Conservation (phyloP, 2,329 filamentous ascomycete species). For the Camillea tinctor region DNA sequence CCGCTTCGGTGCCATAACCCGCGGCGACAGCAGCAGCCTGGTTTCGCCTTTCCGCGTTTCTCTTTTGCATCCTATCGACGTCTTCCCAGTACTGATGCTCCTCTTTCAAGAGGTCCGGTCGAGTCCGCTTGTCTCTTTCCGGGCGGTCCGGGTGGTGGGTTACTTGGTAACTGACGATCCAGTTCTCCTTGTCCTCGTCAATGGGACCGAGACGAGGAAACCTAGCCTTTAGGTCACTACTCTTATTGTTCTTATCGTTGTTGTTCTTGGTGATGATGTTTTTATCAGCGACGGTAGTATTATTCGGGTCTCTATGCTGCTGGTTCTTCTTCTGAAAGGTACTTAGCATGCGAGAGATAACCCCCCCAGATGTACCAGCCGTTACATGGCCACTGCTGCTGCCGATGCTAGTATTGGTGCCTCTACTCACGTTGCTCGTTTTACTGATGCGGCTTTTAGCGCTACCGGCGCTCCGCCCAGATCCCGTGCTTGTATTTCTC, state of each 20-base stretch:
- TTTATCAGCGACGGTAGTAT: background rate
- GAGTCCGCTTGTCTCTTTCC: conserved; percentile 8
- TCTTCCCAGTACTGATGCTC: conserved; percentile 11
- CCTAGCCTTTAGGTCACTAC: background rate
- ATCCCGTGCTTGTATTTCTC: background rate
- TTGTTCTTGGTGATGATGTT: background rate
- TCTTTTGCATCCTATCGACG: conserved; percentile 12
- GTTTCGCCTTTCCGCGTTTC: background rate
- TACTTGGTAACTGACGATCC: conserved; percentile 13
- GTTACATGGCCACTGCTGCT: background rate
- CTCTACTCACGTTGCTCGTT: background rate
- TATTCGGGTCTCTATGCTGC: background rate
- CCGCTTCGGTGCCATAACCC: background rate
- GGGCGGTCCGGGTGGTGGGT: conserved; percentile 20
- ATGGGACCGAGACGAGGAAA: background rate
- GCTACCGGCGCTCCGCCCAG: background rate
- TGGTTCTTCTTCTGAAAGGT: background rate
- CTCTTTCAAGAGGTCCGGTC: background rate
- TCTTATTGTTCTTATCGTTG: background rate
- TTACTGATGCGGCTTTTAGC: background rate
- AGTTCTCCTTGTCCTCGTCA: conserved; percentile 2
- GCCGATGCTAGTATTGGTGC: background rate
- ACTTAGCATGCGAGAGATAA: background rate
- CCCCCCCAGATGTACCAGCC: background rate
- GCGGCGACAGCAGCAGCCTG: background rate